Conservation (phyloP, 805 yeast genomes). For the Wickerhamiella azyma region DNA sequence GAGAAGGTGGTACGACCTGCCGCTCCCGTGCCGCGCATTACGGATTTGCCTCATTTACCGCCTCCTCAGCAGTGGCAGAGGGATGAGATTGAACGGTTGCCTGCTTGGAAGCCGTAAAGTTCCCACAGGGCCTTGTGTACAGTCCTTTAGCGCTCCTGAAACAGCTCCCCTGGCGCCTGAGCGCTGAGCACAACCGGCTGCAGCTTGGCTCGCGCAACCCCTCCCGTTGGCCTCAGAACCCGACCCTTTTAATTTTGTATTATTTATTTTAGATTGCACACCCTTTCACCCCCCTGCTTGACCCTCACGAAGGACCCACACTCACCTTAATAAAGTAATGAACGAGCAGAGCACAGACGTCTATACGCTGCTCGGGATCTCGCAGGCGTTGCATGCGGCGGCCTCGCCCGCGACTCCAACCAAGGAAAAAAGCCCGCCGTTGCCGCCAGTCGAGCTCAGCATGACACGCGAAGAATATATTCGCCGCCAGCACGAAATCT, state of each 20-base stretch:
- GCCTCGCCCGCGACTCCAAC: background rate
- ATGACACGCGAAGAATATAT: slow-evolving; percentile 15
- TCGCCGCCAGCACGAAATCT: slow-evolving; percentile 19
- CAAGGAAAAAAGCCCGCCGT: background rate
- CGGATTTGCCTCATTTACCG: background rate
- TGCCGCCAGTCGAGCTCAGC: background rate
- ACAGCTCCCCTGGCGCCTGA: no score
- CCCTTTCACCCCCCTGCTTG: no score
- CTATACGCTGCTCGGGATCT: slow-evolving; percentile 7
- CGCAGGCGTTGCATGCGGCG: slow-evolving; percentile 5
- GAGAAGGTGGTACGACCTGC: background rate
- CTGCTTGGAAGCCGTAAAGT: background rate
- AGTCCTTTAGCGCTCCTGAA: no score
- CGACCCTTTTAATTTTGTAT: no score
- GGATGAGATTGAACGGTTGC: background rate
- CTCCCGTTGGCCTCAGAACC: no score
- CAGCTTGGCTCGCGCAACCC: no score
- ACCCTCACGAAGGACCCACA: no score
- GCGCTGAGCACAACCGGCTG: no score
- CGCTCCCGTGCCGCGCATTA: background rate
- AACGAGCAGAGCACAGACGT: background rate
- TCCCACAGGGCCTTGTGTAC: no score
- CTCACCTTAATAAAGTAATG: slow-evolving; percentile 1
- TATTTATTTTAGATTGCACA: no score
- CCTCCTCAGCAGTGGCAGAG: background rate